A percentile compares a stretch with the other conserved stretches of the same genome.
phyloP scores from a whole-genome alignment of 148 eudicot genomes.

The Mesembryanthemum crystallinum region DNA sequence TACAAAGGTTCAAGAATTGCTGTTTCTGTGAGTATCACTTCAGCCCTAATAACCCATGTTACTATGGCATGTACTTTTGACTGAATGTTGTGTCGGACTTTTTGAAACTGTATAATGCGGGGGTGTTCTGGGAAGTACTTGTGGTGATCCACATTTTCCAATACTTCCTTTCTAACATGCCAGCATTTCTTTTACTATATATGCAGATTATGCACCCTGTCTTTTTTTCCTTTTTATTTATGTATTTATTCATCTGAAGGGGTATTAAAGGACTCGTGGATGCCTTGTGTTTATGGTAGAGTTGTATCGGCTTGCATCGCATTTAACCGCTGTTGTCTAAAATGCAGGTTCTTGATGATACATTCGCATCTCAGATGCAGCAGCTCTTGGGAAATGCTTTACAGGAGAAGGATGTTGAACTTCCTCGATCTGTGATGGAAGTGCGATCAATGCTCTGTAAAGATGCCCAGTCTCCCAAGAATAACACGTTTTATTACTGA shows the following conservation, averaged over 20 bases:
- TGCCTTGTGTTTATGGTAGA: neutral
- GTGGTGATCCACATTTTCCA: neutral
- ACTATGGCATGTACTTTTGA: neutral
- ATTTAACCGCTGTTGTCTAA: neutral
- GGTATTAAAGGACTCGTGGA: neutral
- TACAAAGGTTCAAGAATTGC: conserved; percentile 71
- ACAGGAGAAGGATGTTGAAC: conserved; percentile 73
- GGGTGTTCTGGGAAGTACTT: neutral
- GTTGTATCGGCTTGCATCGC: neutral
- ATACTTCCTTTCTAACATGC: too few relatives aligned
- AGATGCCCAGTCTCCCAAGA: conserved; percentile 49
- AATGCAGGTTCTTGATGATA: conserved; percentile 72
- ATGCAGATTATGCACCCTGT: too few relatives aligned
- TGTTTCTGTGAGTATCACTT: conserved; percentile 59
- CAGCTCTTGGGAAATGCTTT: conserved; percentile 66
- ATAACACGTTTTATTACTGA: conserved; percentile 52
- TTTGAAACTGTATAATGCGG: neutral
- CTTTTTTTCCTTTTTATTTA: too few relatives aligned
- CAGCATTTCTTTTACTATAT: too few relatives aligned
- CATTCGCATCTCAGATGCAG: conserved; percentile 83
- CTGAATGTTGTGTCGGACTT: neutral
- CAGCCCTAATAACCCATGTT: neutral
- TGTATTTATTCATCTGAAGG: too few relatives aligned
- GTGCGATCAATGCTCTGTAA: conserved; percentile 72
- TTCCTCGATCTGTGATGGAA: conserved; percentile 66